Evolutionary conservation across 2,329 filamentous ascomycete species (phyloP).

Genomic region (Nakataea oryzae): DNA sequence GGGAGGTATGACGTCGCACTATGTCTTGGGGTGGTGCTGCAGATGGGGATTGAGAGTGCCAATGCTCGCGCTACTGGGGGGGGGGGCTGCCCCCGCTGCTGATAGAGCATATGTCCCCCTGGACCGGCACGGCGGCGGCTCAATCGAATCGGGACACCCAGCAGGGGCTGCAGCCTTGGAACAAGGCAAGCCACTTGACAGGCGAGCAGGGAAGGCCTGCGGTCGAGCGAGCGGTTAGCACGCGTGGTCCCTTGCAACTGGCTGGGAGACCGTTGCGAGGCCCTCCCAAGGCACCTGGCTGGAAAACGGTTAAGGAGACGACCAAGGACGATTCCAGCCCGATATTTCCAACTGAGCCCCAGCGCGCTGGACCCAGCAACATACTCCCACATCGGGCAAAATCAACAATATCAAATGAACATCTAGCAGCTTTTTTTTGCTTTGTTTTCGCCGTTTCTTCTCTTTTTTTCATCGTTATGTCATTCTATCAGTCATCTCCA

Average conservation of each 20-base stretch:
- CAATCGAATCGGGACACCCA: background rate
- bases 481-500: too few species aligned
- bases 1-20: background rate
- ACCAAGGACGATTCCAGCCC: too few species aligned
- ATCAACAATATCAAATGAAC: background rate
- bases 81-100: too few species aligned
- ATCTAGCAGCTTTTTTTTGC: too few species aligned
- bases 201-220: background rate
- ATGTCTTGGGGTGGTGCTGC: background rate
- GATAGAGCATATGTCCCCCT: background rate
- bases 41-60: background rate
- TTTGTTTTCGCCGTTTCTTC: too few species aligned
- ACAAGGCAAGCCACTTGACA: background rate
- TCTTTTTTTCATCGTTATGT: too few species aligned
- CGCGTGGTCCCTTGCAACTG: background rate
- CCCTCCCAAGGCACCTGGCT: too few species aligned
- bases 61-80: background rate
- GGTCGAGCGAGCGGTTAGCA: background rate
- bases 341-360: too few species aligned
- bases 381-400: background rate
- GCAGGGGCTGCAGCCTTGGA: background rate
- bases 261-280: background rate
- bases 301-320: too few species aligned
- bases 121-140: background rate
- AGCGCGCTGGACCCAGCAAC: too few species aligned